Evolutionary conservation across 371 early-diverging fungal genomes (phyloP).

Genomic region (Mortierella sp.): DNA sequence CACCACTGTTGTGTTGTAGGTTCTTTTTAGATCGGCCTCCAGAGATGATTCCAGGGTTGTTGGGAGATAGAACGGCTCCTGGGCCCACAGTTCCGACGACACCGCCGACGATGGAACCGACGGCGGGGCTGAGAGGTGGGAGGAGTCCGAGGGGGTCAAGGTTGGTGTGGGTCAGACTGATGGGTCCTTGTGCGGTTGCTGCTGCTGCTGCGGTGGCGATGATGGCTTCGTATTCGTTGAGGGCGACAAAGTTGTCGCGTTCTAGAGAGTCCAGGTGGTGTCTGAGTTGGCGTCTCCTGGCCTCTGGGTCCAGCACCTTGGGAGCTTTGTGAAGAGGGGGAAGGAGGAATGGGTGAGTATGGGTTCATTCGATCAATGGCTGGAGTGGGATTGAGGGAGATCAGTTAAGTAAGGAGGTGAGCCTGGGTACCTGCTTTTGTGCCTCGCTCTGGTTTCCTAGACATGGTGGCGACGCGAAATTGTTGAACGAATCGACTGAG

Average conservation of each 20-base stretch:
- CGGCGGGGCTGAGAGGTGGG: constrained; percentile 38
- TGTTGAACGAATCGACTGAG: not conserved
- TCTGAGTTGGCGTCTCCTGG: constrained; percentile 61
- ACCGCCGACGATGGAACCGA: constrained; percentile 52
- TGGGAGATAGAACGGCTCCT: constrained; percentile 22
- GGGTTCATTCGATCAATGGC: not conserved
- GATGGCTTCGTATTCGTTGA: constrained; percentile 71
- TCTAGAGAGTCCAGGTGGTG: constrained; percentile 75
- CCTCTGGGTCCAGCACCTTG: constrained; percentile 45
- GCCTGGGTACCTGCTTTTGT: constrained; percentile 27
- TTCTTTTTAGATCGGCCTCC: constrained; percentile 41
- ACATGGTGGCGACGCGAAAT: constrained; percentile 23
- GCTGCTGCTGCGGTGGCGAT: constrained; percentile 65
- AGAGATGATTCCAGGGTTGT: constrained; percentile 31
- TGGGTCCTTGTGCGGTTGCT: constrained; percentile 48
- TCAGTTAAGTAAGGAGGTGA: not conserved
- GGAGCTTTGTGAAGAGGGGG: constrained; percentile 9
- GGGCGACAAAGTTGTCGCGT: constrained; percentile 72
- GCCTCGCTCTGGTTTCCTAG: constrained; percentile 45
- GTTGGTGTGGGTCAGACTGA: constrained; percentile 47
- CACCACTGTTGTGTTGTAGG: constrained; percentile 3
- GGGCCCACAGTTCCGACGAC: constrained; percentile 50
- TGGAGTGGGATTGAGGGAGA: not conserved
- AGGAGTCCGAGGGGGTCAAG: constrained; percentile 46
- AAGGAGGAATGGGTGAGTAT: not conserved